These are phyloP conservation scores for Chrysanthemum lavandulifolium DNA, from an alignment of 129 eudicot species.

Conservation along the genomic window DNA sequence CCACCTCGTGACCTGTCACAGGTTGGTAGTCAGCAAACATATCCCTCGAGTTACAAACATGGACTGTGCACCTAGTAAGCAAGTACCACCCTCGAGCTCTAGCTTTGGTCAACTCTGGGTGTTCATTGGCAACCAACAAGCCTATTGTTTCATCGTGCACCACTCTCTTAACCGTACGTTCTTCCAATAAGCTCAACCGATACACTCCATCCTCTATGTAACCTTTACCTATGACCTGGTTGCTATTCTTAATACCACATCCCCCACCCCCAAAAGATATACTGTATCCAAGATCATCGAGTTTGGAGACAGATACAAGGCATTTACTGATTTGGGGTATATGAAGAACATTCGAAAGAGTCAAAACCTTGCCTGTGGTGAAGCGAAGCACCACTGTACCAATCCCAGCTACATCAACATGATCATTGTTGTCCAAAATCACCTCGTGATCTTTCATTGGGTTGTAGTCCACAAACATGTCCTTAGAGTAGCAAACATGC, in stretches of 20 bases:
- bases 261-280: slow-evolving; percentile 5
- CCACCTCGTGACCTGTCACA: no score
- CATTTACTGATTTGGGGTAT: background rate
- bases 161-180: background rate
- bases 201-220: background rate
- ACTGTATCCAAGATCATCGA: background rate
- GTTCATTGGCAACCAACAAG: no score
- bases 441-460: background rate
- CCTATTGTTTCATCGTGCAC: no score
- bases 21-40: no score
- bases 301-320: background rate
- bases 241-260: background rate
- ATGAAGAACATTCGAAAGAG: background rate
- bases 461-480: slow-evolving; percentile 11
- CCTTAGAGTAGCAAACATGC: slow-evolving; percentile 5
- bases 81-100: no score
- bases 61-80: no score
- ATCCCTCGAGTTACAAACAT: no score
- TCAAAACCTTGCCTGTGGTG: slow-evolving; percentile 2
- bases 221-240: background rate
- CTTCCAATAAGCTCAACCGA: slow-evolving; percentile 11
- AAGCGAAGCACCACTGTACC: slow-evolving; percentile 5
- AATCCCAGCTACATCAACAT: background rate
- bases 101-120: no score
- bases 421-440: background rate